Conservation (phyloP, 768 basidiomycete genomes). For the Guyanaporus albipodus region DNA sequence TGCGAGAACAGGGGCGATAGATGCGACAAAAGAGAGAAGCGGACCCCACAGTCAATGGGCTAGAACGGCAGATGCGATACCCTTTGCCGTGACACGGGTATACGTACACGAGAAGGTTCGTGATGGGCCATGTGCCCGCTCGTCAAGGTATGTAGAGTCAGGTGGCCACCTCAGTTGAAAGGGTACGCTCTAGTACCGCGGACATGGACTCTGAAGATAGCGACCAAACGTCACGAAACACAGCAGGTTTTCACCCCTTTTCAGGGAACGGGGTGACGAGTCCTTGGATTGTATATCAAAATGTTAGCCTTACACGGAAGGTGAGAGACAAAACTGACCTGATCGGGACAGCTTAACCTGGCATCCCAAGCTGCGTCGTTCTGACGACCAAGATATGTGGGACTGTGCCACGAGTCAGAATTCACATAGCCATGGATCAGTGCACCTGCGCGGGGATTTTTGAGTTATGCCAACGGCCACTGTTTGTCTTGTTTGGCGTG, state of each 20-base stretch:
- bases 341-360: not conserved
- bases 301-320: constrained; percentile 2
- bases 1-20: too few relatives aligned
- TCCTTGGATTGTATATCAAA: not conserved
- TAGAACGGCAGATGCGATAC: not conserved
- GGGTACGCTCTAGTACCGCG: constrained; percentile 5
- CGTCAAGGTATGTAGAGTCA: not conserved
- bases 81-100: not conserved
- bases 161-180: constrained; percentile 6
- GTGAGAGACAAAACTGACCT: not conserved
- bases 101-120: constrained; percentile 7
- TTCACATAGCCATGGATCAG: constrained; percentile 3
- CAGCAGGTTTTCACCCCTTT: too few relatives aligned
- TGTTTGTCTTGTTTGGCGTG: not conserved
- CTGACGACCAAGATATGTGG: not conserved
- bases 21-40: too few relatives aligned
- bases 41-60: not conserved
- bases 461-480: not conserved
- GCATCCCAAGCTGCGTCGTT: not conserved
- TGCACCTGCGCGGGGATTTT: not conserved
- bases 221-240: constrained; percentile 8
- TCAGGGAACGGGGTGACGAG: too few relatives aligned
- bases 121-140: constrained; percentile 1
- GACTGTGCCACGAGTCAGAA: not conserved
- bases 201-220: not conserved